A percentile compares a stretch with the other conserved stretches of the same genome.
phyloP scores from a whole-genome alignment of 2,329 filamentous ascomycete genomes.

The Aureobasidium sp. region DNA sequence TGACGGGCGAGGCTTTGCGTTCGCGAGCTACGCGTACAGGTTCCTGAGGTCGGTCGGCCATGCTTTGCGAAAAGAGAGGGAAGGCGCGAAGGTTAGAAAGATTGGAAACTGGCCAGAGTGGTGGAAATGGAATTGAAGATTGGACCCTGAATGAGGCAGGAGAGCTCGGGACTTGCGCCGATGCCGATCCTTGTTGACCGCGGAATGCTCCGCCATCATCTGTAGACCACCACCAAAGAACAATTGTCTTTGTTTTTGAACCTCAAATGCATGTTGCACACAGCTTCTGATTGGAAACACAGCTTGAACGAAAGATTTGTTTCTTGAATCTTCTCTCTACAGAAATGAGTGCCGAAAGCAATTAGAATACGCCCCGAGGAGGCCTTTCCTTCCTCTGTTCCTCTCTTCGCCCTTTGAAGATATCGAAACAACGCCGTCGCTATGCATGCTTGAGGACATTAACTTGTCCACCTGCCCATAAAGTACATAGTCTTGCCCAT shows the following conservation, averaged over 20 bases:
- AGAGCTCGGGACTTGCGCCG: constrained; percentile 1
- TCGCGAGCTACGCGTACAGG: neutral
- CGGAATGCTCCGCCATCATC: constrained; percentile 2
- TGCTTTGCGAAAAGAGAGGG: neutral
- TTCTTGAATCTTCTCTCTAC: neutral
- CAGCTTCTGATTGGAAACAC: neutral
- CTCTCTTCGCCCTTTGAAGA: neutral
- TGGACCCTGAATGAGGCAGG: constrained; percentile 14
- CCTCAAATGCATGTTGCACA: neutral
- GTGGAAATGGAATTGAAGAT: neutral
- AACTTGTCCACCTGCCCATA: neutral
- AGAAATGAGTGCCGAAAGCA: neutral
- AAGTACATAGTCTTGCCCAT: constrained; percentile 2
- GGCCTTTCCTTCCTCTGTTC: neutral
- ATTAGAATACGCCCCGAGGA: neutral
- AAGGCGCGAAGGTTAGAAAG: neutral
- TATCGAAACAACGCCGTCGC: constrained; percentile 8
- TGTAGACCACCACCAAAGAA: neutral
- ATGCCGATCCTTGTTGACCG: neutral
- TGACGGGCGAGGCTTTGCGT: constrained; percentile 15
- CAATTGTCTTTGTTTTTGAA: neutral
- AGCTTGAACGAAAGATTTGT: neutral
- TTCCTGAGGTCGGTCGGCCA: constrained; percentile 19
- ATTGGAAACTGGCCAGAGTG: neutral
- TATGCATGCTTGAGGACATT: constrained; percentile 16